Evolutionary conservation across 2,329 filamentous ascomycete genomes (phyloP).

Genomic region (Talaromyces sp.): DNA sequence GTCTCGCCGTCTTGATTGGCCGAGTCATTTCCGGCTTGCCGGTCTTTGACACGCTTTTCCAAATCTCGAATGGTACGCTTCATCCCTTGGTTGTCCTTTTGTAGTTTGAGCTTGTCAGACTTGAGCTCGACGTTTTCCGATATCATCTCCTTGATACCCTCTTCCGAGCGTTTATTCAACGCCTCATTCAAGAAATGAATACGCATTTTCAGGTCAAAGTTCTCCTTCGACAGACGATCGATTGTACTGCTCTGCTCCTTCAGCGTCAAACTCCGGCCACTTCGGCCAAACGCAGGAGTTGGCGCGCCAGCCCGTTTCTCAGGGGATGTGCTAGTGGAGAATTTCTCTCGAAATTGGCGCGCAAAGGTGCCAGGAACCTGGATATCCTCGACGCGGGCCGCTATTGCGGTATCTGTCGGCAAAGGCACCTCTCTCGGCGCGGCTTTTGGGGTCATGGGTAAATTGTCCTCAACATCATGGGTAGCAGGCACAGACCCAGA

Average conservation of each 20-base stretch:
- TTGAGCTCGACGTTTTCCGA: constrained; percentile 95
- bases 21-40: constrained; percentile 40
- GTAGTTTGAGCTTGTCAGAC: constrained; percentile 78
- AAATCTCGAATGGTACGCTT: constrained; percentile 77
- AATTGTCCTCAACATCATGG: constrained; percentile 35
- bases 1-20: constrained; percentile 35
- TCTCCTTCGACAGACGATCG: constrained; percentile 92
- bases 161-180: constrained; percentile 86
- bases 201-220: constrained; percentile 94
- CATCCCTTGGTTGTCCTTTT: constrained; percentile 83
- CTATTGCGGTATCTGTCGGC: constrained; percentile 81
- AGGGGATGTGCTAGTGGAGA: constrained; percentile 49
- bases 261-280: constrained; percentile 70
- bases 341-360: constrained; percentile 75
- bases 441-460: constrained; percentile 66
- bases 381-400: constrained; percentile 81
- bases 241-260: constrained; percentile 98
- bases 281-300: constrained; percentile 46
- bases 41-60: constrained; percentile 67
- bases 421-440: constrained; percentile 51
- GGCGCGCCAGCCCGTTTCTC: constrained; percentile 52
- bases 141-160: constrained; percentile 96
- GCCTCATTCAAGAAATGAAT: constrained; percentile 96
- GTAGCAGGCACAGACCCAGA: constrained; percentile 34
- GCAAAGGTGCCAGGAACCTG: constrained; percentile 85